Conservation (phyloP, 768 basidiomycete species). For the Artomyces pyxidatus region DNA sequence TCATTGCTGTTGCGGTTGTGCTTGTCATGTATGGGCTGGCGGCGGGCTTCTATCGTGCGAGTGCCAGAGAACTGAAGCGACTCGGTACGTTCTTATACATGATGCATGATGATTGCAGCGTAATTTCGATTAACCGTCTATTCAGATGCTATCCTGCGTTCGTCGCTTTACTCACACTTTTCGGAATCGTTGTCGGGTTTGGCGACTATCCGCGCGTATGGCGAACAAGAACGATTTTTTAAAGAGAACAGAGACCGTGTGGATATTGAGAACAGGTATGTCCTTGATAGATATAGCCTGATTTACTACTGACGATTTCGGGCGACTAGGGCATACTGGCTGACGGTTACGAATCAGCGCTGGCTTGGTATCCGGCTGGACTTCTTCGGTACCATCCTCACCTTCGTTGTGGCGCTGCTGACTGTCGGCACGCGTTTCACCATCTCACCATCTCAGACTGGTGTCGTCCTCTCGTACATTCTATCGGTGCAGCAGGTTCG, state of each 20-base stretch:
- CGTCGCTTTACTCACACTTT: slow-evolving; percentile 86
- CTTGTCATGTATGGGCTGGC: slow-evolving; percentile 56
- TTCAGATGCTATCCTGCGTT: slow-evolving; percentile 75
- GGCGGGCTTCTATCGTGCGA: slow-evolving; percentile 77
- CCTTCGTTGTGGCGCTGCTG: slow-evolving; percentile 74
- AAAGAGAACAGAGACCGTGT: slow-evolving; percentile 67
- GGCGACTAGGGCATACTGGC: slow-evolving; percentile 63
- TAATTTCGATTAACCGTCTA: background rate
- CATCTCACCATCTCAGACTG: slow-evolving; percentile 74
- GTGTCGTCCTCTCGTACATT: slow-evolving; percentile 72
- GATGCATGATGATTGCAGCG: background rate
- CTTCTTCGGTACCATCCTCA: slow-evolving; percentile 63
- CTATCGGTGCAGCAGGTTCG: slow-evolving; percentile 66
- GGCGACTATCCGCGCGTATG: slow-evolving; percentile 83
- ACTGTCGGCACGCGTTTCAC: slow-evolving; percentile 64
- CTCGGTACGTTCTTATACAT: slow-evolving; percentile 34
- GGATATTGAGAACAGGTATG: slow-evolving; percentile 75
- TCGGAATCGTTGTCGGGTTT: slow-evolving; percentile 85
- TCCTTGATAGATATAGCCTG: background rate
- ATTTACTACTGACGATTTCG: slow-evolving; percentile 3
- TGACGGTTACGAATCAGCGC: slow-evolving; percentile 78
- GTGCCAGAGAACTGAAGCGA: slow-evolving; percentile 81
- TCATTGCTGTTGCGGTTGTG: slow-evolving; percentile 62
- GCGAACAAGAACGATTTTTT: slow-evolving; percentile 68
- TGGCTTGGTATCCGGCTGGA: slow-evolving; percentile 93